Evolutionary conservation across 495 filamentous ascomycete species (phyloP), one percentile per base, ranked within the genome.

Genomic region (Penicillium turbatum): DNA sequence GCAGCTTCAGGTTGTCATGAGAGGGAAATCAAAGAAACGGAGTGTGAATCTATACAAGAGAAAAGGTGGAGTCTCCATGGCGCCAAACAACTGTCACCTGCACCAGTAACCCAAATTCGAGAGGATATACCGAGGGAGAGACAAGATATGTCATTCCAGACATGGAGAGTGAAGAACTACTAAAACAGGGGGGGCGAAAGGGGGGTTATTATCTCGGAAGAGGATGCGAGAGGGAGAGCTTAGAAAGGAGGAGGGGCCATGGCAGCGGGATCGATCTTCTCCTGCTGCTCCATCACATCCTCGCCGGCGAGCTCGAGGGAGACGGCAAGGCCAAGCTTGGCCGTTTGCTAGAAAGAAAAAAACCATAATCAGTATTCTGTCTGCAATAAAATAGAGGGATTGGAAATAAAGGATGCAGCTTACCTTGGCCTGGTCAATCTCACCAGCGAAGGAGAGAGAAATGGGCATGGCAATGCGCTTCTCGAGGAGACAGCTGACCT

Each of bases 351-450:
- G 49, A 40, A 43, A 46, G 40, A 51, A 49, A 37, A 15, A 45
- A 30, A 16, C 13, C 15, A 43, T 6, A 24, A 47, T 64, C 42
- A 64, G 57, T 44, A 53, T 54, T 24, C 24, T 34, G 12, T 2
- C 30, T 29, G 4, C 13, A 0, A 44, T 49, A 6, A n/a, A 48
- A 40, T 13, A n/a, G 35, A 6, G 6, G 0, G 5, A 40, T n/a
- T 47, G 9, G 5, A 17, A 35, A 32, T 8, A 43, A 42, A 29
- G 36, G 27, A 53, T 27, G 13, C 31, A 3, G 47, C 87, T 71
- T 82, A 97, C 93, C 81, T 93, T 93, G 58, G 82, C 79, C 71
- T 97, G 95, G 73, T 99, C 95, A 66, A 99, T 91, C 70, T 99
- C 95, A 60, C 91, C 93, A 38, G 92, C 88, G 72, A 99, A 97